Evolutionary conservation across 805 yeast species (phyloP).

Genomic region (Priceomyces fermenticarens): DNA sequence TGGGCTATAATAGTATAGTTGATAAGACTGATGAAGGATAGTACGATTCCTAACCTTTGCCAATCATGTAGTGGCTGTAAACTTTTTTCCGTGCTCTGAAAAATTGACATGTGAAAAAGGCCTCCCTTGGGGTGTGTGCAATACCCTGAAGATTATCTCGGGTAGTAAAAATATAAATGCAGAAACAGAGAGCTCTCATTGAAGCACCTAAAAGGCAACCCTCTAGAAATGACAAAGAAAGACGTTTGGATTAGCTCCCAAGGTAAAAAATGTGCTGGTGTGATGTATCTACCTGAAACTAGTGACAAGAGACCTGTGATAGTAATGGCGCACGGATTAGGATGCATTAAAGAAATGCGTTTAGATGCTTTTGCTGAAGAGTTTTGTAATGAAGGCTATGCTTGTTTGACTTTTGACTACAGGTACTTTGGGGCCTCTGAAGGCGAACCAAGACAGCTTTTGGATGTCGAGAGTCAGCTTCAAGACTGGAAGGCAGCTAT

Average conservation of each 20-base stretch:
- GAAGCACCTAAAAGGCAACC: too few species aligned
- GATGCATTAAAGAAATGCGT: slow-evolving; percentile 3
- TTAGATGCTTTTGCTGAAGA: slow-evolving; percentile 2
- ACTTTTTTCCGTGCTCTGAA: too few species aligned
- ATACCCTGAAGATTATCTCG: too few species aligned
- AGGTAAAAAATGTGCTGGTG: slow-evolving; percentile 1
- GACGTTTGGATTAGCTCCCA: slow-evolving; percentile 3
- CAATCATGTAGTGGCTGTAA: too few species aligned
- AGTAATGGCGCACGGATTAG: slow-evolving; percentile 3
- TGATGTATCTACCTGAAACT: background rate
- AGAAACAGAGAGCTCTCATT: too few species aligned
- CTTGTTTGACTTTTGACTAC: slow-evolving; percentile 1
- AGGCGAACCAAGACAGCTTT: slow-evolving; percentile 1
- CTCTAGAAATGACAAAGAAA: background rate
- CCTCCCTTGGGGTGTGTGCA: too few species aligned
- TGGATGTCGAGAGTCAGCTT: slow-evolving; percentile 1
- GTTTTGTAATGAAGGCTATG: slow-evolving; percentile 2
- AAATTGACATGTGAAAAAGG: too few species aligned
- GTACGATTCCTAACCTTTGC: too few species aligned
- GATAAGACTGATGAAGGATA: too few species aligned
- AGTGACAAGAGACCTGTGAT: background rate
- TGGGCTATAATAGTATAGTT: too few species aligned
- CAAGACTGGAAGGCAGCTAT: slow-evolving; percentile 3
- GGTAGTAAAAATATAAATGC: too few species aligned
- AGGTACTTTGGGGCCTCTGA: slow-evolving; percentile 2